phyloP scores from a whole-genome alignment of 2,329 filamentous ascomycete species.

The Fusarium sp. region DNA sequence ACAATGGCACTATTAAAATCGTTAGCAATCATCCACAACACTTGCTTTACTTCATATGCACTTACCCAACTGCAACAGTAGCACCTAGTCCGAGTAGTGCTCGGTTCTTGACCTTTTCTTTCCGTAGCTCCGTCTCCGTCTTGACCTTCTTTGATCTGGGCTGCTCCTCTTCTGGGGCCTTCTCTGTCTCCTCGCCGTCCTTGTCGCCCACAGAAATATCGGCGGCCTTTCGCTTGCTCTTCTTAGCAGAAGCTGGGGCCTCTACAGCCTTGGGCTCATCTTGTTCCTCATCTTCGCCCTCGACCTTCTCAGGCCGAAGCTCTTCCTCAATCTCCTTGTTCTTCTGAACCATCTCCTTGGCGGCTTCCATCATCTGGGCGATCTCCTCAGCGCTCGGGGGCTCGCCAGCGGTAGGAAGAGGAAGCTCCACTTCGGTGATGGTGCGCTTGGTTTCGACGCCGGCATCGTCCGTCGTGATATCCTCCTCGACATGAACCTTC shows the following conservation, averaged over 20 bases:
- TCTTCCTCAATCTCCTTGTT: constrained; percentile 63
- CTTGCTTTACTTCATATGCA: constrained; percentile 47
- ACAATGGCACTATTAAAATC: constrained; percentile 59
- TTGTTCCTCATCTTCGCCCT: constrained; percentile 61
- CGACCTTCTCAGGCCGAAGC: constrained; percentile 54
- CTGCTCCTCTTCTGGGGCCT: constrained; percentile 58
- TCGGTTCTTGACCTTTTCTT: constrained; percentile 87
- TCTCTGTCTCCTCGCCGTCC: constrained; percentile 52
- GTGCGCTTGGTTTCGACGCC: constrained; percentile 79
- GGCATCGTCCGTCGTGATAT: constrained; percentile 66
- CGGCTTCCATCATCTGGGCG: constrained; percentile 86
- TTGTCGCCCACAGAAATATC: constrained; percentile 79
- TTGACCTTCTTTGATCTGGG: constrained; percentile 81
- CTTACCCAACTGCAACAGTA: constrained; percentile 92
- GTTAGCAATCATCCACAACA: constrained; percentile 31
- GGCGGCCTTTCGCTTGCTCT: constrained; percentile 80
- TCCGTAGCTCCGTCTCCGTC: constrained; percentile 85
- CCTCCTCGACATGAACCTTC: constrained; percentile 79
- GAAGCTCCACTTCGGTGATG: constrained; percentile 82
- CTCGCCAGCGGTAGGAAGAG: constrained; percentile 70
- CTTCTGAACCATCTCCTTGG: constrained; percentile 88
- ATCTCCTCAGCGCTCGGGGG: constrained; percentile 84
- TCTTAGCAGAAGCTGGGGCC: constrained; percentile 61
- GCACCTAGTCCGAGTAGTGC: constrained; percentile 89
- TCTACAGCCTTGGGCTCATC: constrained; percentile 55